Base-by-base conservation (phyloP, 2,329 filamentous ascomycete genomes). In the Paradendryphiella salina region DNA sequence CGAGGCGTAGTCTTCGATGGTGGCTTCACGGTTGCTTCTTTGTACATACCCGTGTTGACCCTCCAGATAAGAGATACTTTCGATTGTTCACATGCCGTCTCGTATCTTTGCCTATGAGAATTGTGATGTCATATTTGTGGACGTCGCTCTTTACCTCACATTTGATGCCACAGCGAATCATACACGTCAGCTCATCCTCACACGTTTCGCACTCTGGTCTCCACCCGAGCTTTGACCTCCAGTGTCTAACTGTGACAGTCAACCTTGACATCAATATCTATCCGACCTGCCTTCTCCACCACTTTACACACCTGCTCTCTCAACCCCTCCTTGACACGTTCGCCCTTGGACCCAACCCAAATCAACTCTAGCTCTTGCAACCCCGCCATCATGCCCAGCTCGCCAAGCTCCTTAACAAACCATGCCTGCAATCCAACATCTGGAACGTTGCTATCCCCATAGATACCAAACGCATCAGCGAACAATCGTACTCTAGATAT, bases 381-480 rank as follows among this genome's bases (percentile, higher is more conserved):
- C 5, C 48, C 26, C 6, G 14, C 11, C 7, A 50, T 23, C 18
- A n/a, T 26, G 5, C 35, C 37, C 35, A 50, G 20, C 3, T 46
- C 31, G 9, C 21, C 36, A 5, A 50, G 17, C 26, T 46, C 42
- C 2, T 18, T 23, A 3, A 40, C 26, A 15, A 50, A 40, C 48
- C 48, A 50, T 10, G 13, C n/a, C 10, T 36, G 29, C 11, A 50
- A 29, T n/a, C 48, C 48, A 4, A 18, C 21, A 14, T 39, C 28
- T 4, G 47, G 47, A 15, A 46, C 23, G n/a, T 29, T 29, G 6
- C 41, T 35, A 17, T 50, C 42, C 13, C 42, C 37, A 21, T 50
- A 46, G 10, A 50, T 33, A 2, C 29, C 35, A 15, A 50, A 50
- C 4, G 35, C 48, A 33, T 50, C 48, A 1, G 29, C 42, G 29